These are phyloP conservation scores for Epichloe uncinata DNA, from an alignment of 2,329 filamentous ascomycete species.

Conservation along the genomic window DNA sequence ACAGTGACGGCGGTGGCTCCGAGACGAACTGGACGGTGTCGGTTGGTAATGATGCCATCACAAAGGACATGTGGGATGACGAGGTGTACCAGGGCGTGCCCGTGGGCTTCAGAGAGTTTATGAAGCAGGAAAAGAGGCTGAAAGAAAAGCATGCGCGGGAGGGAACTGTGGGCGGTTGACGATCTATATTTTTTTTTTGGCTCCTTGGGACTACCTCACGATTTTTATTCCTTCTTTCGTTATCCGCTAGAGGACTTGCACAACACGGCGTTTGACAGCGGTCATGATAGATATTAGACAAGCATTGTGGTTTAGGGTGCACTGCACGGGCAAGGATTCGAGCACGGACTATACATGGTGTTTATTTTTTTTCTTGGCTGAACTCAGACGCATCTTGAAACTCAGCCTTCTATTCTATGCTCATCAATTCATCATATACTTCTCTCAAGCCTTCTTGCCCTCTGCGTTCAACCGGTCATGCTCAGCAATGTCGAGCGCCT, in stretches of 20 bases:
- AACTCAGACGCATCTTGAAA: background rate
- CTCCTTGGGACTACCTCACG: too few relatives aligned
- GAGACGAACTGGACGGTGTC: constrained; percentile 47
- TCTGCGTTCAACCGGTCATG: constrained; percentile 60
- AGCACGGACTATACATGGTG: background rate
- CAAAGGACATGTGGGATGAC: constrained; percentile 44
- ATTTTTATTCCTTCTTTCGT: background rate
- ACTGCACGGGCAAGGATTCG: background rate
- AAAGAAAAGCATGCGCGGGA: constrained; percentile 58
- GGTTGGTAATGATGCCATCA: constrained; percentile 24
- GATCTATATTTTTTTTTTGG: background rate
- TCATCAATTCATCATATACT: background rate
- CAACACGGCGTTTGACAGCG: background rate
- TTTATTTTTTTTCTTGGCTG: background rate
- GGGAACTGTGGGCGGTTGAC: constrained; percentile 27
- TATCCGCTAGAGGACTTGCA: background rate
- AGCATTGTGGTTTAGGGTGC: background rate
- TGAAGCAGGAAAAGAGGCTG: constrained; percentile 88
- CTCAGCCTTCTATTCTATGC: constrained; percentile 2
- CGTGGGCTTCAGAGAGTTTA: constrained; percentile 89
- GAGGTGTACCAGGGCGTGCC: constrained; percentile 71
- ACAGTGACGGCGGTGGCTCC: constrained; percentile 68
- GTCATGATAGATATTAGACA: background rate
- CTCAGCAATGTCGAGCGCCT: constrained; percentile 86
- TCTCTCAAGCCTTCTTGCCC: constrained; percentile 12